phyloP scores from a whole-genome alignment of 108 stramenopile genomes.

The Mayamaea pseudoterrestris region DNA sequence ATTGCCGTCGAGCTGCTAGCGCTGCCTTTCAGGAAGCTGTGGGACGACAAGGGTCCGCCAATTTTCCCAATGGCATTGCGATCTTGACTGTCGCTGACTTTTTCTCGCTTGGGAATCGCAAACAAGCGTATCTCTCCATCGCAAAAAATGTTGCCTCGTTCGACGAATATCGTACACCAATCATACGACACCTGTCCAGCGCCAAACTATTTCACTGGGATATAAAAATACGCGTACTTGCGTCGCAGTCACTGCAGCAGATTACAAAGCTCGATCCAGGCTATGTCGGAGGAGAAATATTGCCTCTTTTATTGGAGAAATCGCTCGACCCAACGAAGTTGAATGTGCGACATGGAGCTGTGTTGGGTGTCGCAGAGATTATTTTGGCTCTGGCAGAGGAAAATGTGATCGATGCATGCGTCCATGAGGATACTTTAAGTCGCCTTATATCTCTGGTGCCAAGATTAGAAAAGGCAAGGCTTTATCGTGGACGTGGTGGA shows the following conservation, averaged over 20 bases:
- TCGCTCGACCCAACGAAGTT: conserved; percentile 51
- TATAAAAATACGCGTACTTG: conserved; percentile 58
- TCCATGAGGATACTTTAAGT: conserved; percentile 11
- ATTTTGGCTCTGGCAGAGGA: conserved; percentile 48
- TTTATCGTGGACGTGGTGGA: conserved; percentile 94
- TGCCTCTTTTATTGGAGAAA: conserved; percentile 60
- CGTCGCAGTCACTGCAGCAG: conserved; percentile 58
- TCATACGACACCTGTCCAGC: conserved; percentile 63
- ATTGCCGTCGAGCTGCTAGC: conserved; percentile 94
- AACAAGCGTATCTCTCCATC: conserved; percentile 65
- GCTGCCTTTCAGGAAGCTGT: conserved; percentile 95
- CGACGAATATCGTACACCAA: conserved; percentile 63
- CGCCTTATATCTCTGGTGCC: conserved; percentile 58
- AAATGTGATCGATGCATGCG: not conserved
- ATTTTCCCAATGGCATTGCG: conserved; percentile 89
- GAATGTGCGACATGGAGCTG: conserved; percentile 75
- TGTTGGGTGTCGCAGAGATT: conserved; percentile 75
- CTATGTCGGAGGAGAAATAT: conserved; percentile 29
- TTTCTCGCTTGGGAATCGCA: conserved; percentile 91
- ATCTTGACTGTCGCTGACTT: conserved; percentile 94
- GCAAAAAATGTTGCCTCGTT: conserved; percentile 65
- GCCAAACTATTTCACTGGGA: conserved; percentile 91
- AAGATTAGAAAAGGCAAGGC: conserved; percentile 83
- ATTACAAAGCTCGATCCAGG: conserved; percentile 45
- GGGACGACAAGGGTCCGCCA: conserved; percentile 54